These are phyloP conservation scores for Phytopythium aichiense DNA, from an alignment of 352 stramenopile genomes.

Conservation along the genomic window DNA sequence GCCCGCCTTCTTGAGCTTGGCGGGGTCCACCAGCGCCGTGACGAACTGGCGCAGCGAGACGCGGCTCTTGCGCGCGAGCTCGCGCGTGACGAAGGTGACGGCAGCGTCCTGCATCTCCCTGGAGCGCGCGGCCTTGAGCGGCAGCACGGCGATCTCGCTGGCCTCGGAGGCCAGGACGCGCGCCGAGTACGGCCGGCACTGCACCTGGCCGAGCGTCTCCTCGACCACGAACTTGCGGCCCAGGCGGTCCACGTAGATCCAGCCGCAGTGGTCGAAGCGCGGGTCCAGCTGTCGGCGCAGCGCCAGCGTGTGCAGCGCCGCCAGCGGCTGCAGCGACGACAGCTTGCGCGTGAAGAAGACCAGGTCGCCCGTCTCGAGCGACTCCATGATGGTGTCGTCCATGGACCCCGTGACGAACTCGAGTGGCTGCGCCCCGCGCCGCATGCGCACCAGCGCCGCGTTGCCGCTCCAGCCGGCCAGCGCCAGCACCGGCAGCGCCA, in stretches of 20 bases:
- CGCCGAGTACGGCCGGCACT: slow-evolving; percentile 74
- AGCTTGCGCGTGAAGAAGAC: slow-evolving; percentile 77
- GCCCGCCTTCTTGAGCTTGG: slow-evolving; percentile 14
- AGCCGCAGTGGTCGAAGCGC: slow-evolving; percentile 78
- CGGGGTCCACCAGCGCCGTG: slow-evolving; percentile 40
- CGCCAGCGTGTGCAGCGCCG: slow-evolving; percentile 63
- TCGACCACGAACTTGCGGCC: slow-evolving; percentile 83
- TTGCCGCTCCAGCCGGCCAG: slow-evolving; percentile 73
- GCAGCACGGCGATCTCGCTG: slow-evolving; percentile 74
- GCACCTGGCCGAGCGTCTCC: slow-evolving; percentile 73
- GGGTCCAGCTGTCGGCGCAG: slow-evolving; percentile 47
- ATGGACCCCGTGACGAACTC: slow-evolving; percentile 78
- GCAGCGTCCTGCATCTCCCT: slow-evolving; percentile 62
- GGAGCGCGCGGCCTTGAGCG: slow-evolving; percentile 54
- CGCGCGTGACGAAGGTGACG: slow-evolving; percentile 47
- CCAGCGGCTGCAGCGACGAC: slow-evolving; percentile 63
- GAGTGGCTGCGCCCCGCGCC: slow-evolving; percentile 33
- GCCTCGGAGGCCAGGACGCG: slow-evolving; percentile 69
- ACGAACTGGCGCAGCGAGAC: slow-evolving; percentile 57
- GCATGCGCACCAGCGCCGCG: slow-evolving; percentile 47
- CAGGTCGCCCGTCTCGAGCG: slow-evolving; percentile 79
- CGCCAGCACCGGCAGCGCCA: slow-evolving; percentile 51
- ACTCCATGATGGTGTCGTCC: slow-evolving; percentile 86
- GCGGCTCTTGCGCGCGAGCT: slow-evolving; percentile 51
- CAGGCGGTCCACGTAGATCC: slow-evolving; percentile 77